A percentile compares a stretch with the other conserved stretches of the same genome.
Evolutionary conservation across 23 red algal genomes (phyloP).

Genomic region (Gracilariopsis chorda): DNA sequence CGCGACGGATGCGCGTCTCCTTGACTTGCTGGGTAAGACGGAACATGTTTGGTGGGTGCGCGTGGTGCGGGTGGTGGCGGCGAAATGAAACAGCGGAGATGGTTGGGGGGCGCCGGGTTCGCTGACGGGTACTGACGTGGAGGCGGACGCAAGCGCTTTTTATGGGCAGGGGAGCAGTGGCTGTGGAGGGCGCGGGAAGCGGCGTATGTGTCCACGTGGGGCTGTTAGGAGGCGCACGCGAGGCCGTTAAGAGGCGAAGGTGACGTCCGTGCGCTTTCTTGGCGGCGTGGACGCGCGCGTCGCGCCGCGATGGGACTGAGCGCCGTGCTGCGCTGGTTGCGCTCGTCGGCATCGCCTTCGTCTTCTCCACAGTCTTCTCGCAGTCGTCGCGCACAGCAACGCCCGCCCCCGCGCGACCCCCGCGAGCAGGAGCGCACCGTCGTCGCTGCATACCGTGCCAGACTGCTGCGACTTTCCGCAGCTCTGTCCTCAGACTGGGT

Average conservation of each 20-base stretch:
- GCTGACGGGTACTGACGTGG: background rate
- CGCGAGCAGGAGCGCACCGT: slow-evolving; percentile 24
- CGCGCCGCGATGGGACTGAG: slow-evolving; percentile 23
- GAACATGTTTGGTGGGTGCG: slow-evolving; percentile 16
- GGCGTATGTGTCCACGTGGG: too few relatives aligned
- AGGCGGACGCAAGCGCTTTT: background rate
- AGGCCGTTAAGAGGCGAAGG: too few relatives aligned
- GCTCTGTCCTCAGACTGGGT: background rate
- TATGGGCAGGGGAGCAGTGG: too few relatives aligned
- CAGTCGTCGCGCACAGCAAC: background rate
- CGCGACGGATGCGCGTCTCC: slow-evolving; percentile 37
- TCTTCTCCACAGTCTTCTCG: background rate
- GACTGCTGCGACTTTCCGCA: background rate
- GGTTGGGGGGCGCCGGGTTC: background rate
- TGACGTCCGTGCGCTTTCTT: too few relatives aligned
- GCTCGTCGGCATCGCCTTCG: slow-evolving; percentile 1
- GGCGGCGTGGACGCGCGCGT: background rate
- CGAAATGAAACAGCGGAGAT: background rate
- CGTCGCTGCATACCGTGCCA: slow-evolving; percentile 16
- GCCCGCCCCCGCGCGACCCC: background rate
- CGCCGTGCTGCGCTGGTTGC: slow-evolving; percentile 24
- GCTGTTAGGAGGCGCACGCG: background rate
- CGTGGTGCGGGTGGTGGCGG: background rate
- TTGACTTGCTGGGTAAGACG: slow-evolving; percentile 48
- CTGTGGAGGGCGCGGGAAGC: background rate